Evolutionary conservation across 2,329 filamentous ascomycete species (phyloP), one percentile per base, ranked within the genome.

Genomic region (Colletotrichum lentis): DNA sequence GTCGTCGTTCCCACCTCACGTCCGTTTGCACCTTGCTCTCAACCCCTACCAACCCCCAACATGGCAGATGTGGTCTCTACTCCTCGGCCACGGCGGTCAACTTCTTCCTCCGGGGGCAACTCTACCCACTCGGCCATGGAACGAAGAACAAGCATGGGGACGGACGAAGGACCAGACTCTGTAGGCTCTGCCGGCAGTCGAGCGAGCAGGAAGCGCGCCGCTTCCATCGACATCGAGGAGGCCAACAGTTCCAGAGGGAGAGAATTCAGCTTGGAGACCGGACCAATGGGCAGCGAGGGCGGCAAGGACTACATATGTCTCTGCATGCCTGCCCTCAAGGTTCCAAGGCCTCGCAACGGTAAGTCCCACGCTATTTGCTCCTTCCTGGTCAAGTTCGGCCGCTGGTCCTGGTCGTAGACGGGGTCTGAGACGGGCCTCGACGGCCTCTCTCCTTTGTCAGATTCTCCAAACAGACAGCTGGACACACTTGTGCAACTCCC

Each of bases 341-440:
- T 88, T 54, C 86, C 86, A 3, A 80, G 86, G 64, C 86, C 86
- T 62, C 80, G 86, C 54, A 88, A 88, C 74, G 85, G 86, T 88
- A 78, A 79, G 85, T 80, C 50, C 65, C 60, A 41, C 69, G 6
- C 27, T 41, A 43, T 52, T 69, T 61, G 35, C 62, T 57, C 44
- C 55, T 49, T 52, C n/a, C 49, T 61, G 47, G 41, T 63, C 62
- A 69, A 67, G 27, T 41, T 67, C 41, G 69, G 65, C 54, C 67
- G 46, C 61, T 46, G 41, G 35, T 62, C 39, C 43, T 52, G 43
- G 37, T 66, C 50, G 35, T 62, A 56, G 24, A 50, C 43, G 41
- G 20, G 39, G 31, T 44, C 27, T 55, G 56, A 69, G 56, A 69
- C 56, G 50, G 31, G 24, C 31, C 61, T 65, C 52, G 46, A 50